Evolutionary conservation across 129 eudicot genomes (phyloP).

Genomic region (Arctium lappa): DNA sequence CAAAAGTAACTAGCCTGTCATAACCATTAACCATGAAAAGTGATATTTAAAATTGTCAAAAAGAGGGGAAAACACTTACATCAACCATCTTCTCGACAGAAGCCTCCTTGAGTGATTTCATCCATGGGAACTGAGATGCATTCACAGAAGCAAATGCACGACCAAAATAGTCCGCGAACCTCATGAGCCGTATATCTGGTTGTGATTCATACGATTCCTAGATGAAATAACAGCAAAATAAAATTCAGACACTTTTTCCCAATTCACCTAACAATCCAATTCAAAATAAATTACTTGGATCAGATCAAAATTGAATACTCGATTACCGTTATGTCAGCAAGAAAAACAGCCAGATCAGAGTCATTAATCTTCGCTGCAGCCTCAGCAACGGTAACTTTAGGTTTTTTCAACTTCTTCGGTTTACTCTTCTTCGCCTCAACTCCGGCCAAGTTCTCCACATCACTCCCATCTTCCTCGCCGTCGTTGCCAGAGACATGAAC

Average conservation of each 20-base stretch:
- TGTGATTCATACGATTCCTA: constrained; percentile 38
- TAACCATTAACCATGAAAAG: constrained; percentile 3
- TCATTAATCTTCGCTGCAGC: constrained; percentile 47
- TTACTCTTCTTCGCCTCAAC: constrained; percentile 29
- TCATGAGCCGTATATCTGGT: constrained; percentile 43
- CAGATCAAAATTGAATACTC: not conserved
- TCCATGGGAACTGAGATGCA: constrained; percentile 51
- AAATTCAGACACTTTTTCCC: not conserved
- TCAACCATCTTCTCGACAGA: constrained; percentile 45
- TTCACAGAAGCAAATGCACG: constrained; percentile 45
- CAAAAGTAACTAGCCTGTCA: constrained; percentile 8
- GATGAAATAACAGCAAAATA: not conserved
- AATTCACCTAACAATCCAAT: not conserved
- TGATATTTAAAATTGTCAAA: not conserved
- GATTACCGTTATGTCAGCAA: constrained; percentile 46
- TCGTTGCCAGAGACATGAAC: not conserved
- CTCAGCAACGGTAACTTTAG: constrained; percentile 46
- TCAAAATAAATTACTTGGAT: constrained; percentile 10
- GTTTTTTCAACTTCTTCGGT: constrained; percentile 42
- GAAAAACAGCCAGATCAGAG: constrained; percentile 46
- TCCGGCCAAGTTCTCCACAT: constrained; percentile 20
- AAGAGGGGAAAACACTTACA: constrained; percentile 26
- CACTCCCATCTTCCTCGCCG: constrained; percentile 31
- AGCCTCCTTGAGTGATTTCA: constrained; percentile 44
- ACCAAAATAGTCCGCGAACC: constrained; percentile 48